Conservation (phyloP, 805 yeast genomes). For the Candida dendrica region DNA sequence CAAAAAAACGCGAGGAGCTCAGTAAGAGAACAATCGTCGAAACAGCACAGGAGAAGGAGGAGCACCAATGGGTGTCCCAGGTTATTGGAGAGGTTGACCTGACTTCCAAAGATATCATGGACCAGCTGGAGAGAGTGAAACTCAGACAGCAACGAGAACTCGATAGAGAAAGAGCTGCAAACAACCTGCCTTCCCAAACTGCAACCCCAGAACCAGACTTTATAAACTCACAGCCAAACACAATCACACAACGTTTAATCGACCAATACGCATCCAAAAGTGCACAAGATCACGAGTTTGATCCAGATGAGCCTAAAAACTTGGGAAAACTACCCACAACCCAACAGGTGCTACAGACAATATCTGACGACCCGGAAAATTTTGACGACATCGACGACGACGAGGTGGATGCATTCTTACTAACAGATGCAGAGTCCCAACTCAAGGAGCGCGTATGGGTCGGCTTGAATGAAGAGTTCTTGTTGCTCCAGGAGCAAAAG, state of each 20-base stretch:
- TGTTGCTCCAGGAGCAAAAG: slow-evolving; percentile 79
- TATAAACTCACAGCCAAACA: slow-evolving; percentile 1
- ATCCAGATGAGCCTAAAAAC: slow-evolving; percentile 46
- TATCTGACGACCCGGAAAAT: slow-evolving; percentile 55
- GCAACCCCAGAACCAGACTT: slow-evolving; percentile 3
- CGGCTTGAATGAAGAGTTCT: slow-evolving; percentile 78
- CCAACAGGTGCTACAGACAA: slow-evolving; percentile 38
- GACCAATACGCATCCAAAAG: neutral
- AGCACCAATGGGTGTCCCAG: slow-evolving; percentile 8
- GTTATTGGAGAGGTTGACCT: slow-evolving; percentile 15
- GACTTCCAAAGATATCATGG: slow-evolving; percentile 18
- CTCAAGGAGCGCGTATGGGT: slow-evolving; percentile 85
- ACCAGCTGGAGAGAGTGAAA: slow-evolving; percentile 21
- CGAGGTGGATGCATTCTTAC: slow-evolving; percentile 54
- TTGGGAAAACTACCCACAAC: slow-evolving; percentile 55
- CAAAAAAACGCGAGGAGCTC: slow-evolving; percentile 40
- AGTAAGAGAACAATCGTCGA: slow-evolving; percentile 23
- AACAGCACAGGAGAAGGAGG: slow-evolving; percentile 8
- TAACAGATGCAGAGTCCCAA: slow-evolving; percentile 62
- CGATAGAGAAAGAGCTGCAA: slow-evolving; percentile 10
- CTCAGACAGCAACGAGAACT: slow-evolving; percentile 16
- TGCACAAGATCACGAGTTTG: slow-evolving; percentile 12
- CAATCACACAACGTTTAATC: neutral
- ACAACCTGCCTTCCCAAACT: slow-evolving; percentile 8
- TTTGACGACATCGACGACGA: slow-evolving; percentile 80